These are phyloP conservation scores for Dactylellina cionopaga DNA, from an alignment of 2,329 filamentous ascomycete genomes.

Conservation along the genomic window DNA sequence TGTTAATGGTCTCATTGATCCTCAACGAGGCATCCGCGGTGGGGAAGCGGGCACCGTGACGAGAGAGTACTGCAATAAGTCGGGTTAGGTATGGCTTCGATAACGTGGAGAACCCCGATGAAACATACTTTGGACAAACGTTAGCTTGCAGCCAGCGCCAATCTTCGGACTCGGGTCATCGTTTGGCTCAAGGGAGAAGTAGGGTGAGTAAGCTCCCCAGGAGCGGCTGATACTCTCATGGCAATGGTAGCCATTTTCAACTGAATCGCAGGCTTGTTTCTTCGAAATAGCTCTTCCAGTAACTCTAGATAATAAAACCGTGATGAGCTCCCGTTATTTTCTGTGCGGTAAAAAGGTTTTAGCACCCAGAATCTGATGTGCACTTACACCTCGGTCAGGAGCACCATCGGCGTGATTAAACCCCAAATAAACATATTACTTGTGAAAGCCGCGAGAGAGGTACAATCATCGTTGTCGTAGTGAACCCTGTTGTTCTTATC, in stretches of 20 bases:
- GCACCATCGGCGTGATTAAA: slow-evolving; percentile 34
- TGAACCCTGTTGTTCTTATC: slow-evolving; percentile 24
- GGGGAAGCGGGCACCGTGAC: slow-evolving; percentile 85
- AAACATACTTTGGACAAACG: slow-evolving; percentile 71
- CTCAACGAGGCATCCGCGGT: slow-evolving; percentile 72
- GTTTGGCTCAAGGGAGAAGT: slow-evolving; percentile 73
- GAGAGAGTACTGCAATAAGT: slow-evolving; percentile 70
- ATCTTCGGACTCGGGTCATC: slow-evolving; percentile 68
- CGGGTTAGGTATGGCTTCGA: neutral
- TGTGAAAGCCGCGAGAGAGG: slow-evolving; percentile 32
- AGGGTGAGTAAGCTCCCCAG: slow-evolving; percentile 91
- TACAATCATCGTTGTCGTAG: slow-evolving; percentile 31
- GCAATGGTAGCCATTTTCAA: slow-evolving; percentile 72
- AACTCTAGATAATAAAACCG: neutral
- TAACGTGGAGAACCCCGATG: neutral
- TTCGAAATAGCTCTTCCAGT: slow-evolving; percentile 21
- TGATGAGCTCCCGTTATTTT: neutral
- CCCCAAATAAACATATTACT: slow-evolving; percentile 49
- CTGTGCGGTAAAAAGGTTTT: neutral
- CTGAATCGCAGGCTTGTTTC: slow-evolving; percentile 65
- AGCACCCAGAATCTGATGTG: neutral
- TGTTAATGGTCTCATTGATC: slow-evolving; percentile 69
- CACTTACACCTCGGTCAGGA: slow-evolving; percentile 28
- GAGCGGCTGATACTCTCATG: slow-evolving; percentile 70
- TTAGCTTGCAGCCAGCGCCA: slow-evolving; percentile 76